Evolutionary conservation across 169 alveolate genomes (phyloP), one percentile per base, ranked within the genome.

Genomic region (Cyclospora cayetanensis): DNA sequence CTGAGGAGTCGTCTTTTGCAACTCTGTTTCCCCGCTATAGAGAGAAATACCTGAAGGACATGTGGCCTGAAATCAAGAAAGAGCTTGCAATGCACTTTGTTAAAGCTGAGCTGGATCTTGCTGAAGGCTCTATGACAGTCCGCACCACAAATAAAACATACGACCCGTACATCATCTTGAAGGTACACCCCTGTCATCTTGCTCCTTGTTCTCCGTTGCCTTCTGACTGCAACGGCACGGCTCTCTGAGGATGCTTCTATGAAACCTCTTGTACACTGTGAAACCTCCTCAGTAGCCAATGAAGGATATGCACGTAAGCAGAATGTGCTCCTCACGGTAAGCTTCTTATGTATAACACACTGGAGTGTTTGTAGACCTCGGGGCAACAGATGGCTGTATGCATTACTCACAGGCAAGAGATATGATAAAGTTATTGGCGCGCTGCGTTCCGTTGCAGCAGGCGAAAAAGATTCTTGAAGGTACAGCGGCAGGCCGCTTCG

Each of bases 41-140:
- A 66, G 99, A 99, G 95, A 99, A 99, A 70, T 99, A 99, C 88
- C 95, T 99, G 84, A 97, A 98, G 93, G 99, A 98, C 90, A 97
- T 98, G 37, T 98, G 99, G 98, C 99, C 99, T 5, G 99, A 98
- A 77, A 98, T 99, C 42, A 96, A 98, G 90, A 96, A 95, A 86
- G 97, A 96, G 1, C 93, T 98, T 53, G 95, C 95, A 37, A 97
- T 96, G 93, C 97, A 96, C 84, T 97, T 97, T 74, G 95, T 99
- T 66, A 96, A 97, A 91, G 99, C 99, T 27, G 99, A 98, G 90
- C 96, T 99, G 43, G 98, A 99, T 93, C 94, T 99, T 68, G 95
- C 98, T 7, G 99, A 99, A 94, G 99, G 99, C 37, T 99, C 99
- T 77, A 98, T 99, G 99, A 97, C 99, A 0, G 99, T 99, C 20